These are phyloP conservation scores for Fusarium sp. DNA, from an alignment of 2,329 filamentous ascomycete genomes.

Conservation along the genomic window DNA sequence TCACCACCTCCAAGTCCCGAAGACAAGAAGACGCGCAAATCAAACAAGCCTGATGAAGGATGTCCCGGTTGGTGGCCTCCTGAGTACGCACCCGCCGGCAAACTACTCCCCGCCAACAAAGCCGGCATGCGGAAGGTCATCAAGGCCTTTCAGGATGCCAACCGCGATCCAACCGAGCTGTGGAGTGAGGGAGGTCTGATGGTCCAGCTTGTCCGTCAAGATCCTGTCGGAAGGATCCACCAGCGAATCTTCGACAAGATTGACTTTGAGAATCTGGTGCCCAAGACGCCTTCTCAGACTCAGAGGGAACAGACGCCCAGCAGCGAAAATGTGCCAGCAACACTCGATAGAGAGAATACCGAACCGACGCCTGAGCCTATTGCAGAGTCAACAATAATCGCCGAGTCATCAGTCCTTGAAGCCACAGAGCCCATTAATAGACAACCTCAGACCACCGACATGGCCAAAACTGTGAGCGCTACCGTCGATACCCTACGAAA, in stretches of 20 bases:
- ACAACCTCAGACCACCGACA: not conserved
- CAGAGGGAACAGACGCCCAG: not conserved
- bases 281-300: not conserved
- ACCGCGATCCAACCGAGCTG: not conserved
- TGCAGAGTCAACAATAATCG: not conserved
- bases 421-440: not conserved
- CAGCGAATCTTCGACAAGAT: not conserved
- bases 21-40: not conserved
- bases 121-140: not conserved
- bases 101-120: not conserved
- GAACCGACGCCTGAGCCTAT: not conserved
- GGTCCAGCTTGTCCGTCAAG: not conserved
- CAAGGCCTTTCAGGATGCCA: not conserved
- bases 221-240: not conserved
- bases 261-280: not conserved
- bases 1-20: not conserved
- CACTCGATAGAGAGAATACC: not conserved
- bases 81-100: not conserved
- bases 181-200: not conserved
- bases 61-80: not conserved
- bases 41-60: not conserved
- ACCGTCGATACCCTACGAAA: not conserved
- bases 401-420: not conserved
- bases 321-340: no score
- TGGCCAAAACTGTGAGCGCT: not conserved